Percentiles rank a stretch among this genome's conserved stretches.
Evolutionary conservation across 2,329 filamentous ascomycete species (phyloP).

Genomic region (Chalara sp.): DNA sequence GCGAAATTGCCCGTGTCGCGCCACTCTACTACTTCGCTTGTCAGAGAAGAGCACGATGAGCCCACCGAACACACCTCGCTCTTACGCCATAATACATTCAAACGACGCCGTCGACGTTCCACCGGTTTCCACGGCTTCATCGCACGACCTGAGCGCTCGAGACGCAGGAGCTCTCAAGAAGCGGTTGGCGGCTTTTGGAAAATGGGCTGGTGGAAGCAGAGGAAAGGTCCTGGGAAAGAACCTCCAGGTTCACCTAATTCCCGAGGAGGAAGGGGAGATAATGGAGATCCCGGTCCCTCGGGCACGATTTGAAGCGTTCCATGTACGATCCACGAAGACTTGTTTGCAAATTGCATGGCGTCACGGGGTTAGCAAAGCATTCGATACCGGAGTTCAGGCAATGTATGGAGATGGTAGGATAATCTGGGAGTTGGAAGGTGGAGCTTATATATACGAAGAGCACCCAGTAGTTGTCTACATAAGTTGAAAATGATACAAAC

Average conservation of each 20-base stretch:
- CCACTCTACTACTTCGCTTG: slow-evolving; percentile 10
- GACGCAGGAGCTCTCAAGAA: slow-evolving; percentile 37
- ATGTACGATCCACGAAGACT: too few relatives aligned
- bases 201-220: slow-evolving; percentile 45
- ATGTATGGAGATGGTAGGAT: too few relatives aligned
- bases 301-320: background rate
- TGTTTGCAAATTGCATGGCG: too few relatives aligned
- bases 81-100: background rate
- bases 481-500: too few relatives aligned
- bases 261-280: background rate
- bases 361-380: too few relatives aligned
- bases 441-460: too few relatives aligned
- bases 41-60: slow-evolving; percentile 6
- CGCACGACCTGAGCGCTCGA: slow-evolving; percentile 33
- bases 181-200: slow-evolving; percentile 46
- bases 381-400: too few relatives aligned
- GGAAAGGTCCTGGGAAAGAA: slow-evolving; percentile 10
- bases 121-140: slow-evolving; percentile 57
- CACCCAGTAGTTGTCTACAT: too few relatives aligned
- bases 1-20: too few relatives aligned
- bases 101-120: slow-evolving; percentile 41
- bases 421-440: too few relatives aligned
- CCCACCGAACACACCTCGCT: background rate
- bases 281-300: background rate
- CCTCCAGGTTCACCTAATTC: slow-evolving; percentile 6